Evolutionary conservation across 768 basidiomycete species (phyloP).

Genomic region (Gloeostereum incarnatum): DNA sequence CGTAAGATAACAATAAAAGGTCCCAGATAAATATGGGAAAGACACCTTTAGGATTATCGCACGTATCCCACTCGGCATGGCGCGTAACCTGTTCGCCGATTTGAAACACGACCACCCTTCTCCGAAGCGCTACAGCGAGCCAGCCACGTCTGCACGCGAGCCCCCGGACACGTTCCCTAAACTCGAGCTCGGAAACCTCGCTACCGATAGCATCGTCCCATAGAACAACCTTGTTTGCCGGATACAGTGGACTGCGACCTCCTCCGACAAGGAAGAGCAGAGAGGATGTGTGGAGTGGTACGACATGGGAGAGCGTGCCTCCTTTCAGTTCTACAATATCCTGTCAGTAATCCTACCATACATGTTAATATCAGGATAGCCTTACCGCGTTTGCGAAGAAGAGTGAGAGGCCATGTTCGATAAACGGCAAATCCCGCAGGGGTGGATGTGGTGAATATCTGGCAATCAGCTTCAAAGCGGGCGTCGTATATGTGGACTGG

Average conservation of each 20-base stretch:
- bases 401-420: slow-evolving; percentile 61
- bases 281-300: slow-evolving; percentile 76
- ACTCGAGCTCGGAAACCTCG: slow-evolving; percentile 85
- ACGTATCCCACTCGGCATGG: slow-evolving; percentile 78
- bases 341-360: slow-evolving; percentile 9
- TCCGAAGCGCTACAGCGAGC: slow-evolving; percentile 73
- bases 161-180: slow-evolving; percentile 75
- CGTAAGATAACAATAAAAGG: slow-evolving; percentile 3
- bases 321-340: slow-evolving; percentile 54
- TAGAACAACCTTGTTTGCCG: slow-evolving; percentile 85
- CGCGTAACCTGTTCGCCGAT: slow-evolving; percentile 53
- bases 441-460: slow-evolving; percentile 74
- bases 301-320: slow-evolving; percentile 67
- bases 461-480: slow-evolving; percentile 70
- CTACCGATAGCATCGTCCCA: slow-evolving; percentile 77
- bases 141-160: slow-evolving; percentile 75
- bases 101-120: slow-evolving; percentile 73
- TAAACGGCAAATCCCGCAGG: slow-evolving; percentile 81
- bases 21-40: slow-evolving; percentile 6
- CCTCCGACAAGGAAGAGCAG: slow-evolving; percentile 83
- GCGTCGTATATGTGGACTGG: slow-evolving; percentile 73
- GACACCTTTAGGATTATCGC: slow-evolving; percentile 77
- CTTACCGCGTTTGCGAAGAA: slow-evolving; percentile 76
- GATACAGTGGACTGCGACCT: slow-evolving; percentile 80
- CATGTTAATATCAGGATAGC: slow-evolving; percentile 9